phyloP scores from a whole-genome alignment of 768 basidiomycete species.

The Podaxis sp. region DNA sequence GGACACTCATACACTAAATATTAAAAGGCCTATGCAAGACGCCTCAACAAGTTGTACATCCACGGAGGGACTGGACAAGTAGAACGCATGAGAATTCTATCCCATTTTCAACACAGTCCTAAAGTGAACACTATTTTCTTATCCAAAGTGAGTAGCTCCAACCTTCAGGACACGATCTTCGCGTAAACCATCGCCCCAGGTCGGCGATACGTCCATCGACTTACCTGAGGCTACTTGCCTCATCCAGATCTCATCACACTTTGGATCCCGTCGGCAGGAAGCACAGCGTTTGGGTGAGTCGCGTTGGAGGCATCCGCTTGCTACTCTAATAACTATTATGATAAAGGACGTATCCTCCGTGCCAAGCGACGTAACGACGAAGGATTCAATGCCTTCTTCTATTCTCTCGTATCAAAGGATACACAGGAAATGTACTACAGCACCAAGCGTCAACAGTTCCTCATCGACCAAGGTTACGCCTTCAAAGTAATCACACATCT shows the following conservation, averaged over 20 bases:
- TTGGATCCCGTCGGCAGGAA: constrained; percentile 96
- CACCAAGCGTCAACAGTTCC: constrained; percentile 96
- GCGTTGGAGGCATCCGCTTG: constrained; percentile 3
- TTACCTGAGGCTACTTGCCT: constrained; percentile 98
- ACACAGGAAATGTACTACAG: constrained; percentile 99
- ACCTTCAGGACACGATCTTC: not conserved
- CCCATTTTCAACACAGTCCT: constrained; percentile 93
- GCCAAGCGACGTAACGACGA: constrained; percentile 98
- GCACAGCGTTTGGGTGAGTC: constrained; percentile 86
- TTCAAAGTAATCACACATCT: constrained; percentile 99
- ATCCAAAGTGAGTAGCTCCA: constrained; percentile 65
- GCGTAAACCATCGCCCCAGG: constrained; percentile 36
- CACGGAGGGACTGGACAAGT: constrained; percentile 94
- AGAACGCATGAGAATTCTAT: constrained; percentile 92
- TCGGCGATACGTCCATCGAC: constrained; percentile 98
- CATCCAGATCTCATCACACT: constrained; percentile 99
- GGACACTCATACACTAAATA: not conserved
- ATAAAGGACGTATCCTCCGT: constrained; percentile 84
- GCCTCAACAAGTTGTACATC: constrained; percentile 90
- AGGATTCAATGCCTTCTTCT: constrained; percentile 99
- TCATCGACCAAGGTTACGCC: constrained; percentile 98
- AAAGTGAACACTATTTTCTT: constrained; percentile 97
- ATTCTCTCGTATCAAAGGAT: constrained; percentile 97
- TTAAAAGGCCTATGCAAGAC: constrained; percentile 83
- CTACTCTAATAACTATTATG: constrained; percentile 10